Percentiles rank a stretch among this genome's conserved stretches.
Conservation (phyloP, 306 rosid genomes). For the Inga laurina region DNA sequence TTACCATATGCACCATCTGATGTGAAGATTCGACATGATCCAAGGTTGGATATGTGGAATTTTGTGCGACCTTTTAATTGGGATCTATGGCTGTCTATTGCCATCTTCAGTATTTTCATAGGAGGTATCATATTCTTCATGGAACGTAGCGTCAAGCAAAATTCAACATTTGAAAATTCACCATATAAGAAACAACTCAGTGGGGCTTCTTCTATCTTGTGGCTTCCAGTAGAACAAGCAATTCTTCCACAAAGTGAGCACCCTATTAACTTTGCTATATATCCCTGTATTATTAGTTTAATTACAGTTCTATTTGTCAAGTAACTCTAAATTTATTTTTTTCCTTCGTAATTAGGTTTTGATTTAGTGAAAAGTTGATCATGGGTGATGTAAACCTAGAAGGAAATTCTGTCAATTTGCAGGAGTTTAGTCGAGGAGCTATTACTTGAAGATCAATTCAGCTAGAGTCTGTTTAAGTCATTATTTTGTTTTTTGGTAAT, state of each 20-base stretch:
- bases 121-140: not conserved
- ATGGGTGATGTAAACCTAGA: too few relatives aligned
- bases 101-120: not conserved
- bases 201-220: not conserved
- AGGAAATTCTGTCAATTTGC: too few relatives aligned
- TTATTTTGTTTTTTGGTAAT: too few relatives aligned
- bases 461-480: too few relatives aligned
- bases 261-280: not conserved
- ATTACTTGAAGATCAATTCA: too few relatives aligned
- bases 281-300: not conserved
- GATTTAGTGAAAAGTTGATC: not conserved
- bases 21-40: not conserved
- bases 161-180: not conserved
- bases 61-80: constrained; percentile 24
- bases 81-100: constrained; percentile 23
- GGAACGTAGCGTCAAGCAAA: constrained; percentile 2
- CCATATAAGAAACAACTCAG: not conserved
- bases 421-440: too few relatives aligned
- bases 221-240: constrained; percentile 17
- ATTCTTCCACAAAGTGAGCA: not conserved
- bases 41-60: constrained; percentile 19
- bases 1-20: constrained; percentile 16
- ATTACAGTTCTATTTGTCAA: not conserved
- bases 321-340: too few relatives aligned
- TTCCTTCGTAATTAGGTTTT: too few relatives aligned